Evolutionary conservation across 2,329 filamentous ascomycete genomes (phyloP).

Genomic region (Pseudopithomyces chartarum): DNA sequence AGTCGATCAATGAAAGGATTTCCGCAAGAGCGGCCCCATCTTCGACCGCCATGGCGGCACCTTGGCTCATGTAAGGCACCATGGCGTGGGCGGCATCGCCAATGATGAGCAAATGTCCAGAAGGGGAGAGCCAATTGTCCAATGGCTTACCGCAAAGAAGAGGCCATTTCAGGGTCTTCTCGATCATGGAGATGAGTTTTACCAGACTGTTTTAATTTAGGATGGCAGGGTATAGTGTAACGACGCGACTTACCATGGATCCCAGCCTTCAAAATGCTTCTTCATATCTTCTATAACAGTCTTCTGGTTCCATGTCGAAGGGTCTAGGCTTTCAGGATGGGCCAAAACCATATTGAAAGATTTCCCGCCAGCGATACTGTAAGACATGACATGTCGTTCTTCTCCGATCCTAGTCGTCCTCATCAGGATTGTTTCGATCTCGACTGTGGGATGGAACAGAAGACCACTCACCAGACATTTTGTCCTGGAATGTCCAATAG

Average conservation of each 20-base stretch:
- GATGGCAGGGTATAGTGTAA: too few relatives aligned
- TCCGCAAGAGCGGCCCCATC: slow-evolving; percentile 67
- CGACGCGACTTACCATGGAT: slow-evolving; percentile 54
- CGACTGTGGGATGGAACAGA: neutral
- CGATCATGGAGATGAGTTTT: slow-evolving; percentile 34
- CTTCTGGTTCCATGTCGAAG: slow-evolving; percentile 54
- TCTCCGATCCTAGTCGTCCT: slow-evolving; percentile 53
- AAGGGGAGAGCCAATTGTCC: slow-evolving; percentile 16
- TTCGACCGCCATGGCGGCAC: slow-evolving; percentile 68
- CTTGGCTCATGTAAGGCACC: slow-evolving; percentile 27
- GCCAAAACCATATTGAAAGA: slow-evolving; percentile 69
- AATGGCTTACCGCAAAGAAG: slow-evolving; percentile 19
- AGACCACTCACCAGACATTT: slow-evolving; percentile 21
- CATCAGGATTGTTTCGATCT: neutral
- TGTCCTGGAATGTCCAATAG: slow-evolving; percentile 22
- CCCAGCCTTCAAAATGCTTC: slow-evolving; percentile 63
- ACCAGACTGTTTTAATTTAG: slow-evolving; percentile 19
- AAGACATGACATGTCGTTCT: slow-evolving; percentile 53
- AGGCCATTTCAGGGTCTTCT: slow-evolving; percentile 25
- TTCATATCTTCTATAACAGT: slow-evolving; percentile 66
- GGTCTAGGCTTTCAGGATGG: slow-evolving; percentile 64
- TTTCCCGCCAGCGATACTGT: slow-evolving; percentile 54
- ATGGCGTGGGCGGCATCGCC: slow-evolving; percentile 29
- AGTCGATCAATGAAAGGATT: slow-evolving; percentile 30
- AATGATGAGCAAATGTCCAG: slow-evolving; percentile 20